phyloP scores from a whole-genome alignment of 768 basidiomycete species.

The Tricholoma furcatifolium region DNA sequence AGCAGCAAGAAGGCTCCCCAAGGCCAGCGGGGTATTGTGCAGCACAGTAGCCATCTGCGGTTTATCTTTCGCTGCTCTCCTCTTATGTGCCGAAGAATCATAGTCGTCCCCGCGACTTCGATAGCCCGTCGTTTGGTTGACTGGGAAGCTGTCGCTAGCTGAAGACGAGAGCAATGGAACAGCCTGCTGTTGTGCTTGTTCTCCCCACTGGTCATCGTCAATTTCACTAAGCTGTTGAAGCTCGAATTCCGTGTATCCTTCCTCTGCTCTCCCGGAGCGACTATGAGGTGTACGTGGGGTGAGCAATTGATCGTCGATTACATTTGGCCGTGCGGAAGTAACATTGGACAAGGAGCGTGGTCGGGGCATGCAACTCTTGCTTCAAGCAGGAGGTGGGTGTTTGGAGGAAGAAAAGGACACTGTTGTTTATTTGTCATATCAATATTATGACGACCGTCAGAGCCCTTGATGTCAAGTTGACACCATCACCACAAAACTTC shows the following conservation, averaged over 20 bases:
- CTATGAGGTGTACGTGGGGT: slow-evolving; percentile 67
- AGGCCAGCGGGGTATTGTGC: slow-evolving; percentile 39
- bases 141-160: slow-evolving; percentile 37
- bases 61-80: slow-evolving; percentile 15
- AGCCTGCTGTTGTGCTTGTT: slow-evolving; percentile 39
- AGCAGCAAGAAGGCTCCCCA: slow-evolving; percentile 44
- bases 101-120: slow-evolving; percentile 42
- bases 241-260: slow-evolving; percentile 49
- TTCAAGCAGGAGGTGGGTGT: neutral
- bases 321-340: slow-evolving; percentile 29
- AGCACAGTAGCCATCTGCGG: slow-evolving; percentile 22
- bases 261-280: slow-evolving; percentile 55
- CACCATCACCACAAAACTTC: too few relatives aligned
- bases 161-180: slow-evolving; percentile 50
- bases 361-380: slow-evolving; percentile 33
- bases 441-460: too few relatives aligned
- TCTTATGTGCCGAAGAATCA: slow-evolving; percentile 8
- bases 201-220: slow-evolving; percentile 35
- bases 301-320: slow-evolving; percentile 34
- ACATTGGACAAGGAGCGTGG: slow-evolving; percentile 37
- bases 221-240: slow-evolving; percentile 34
- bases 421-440: too few relatives aligned
- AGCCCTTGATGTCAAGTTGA: too few relatives aligned
- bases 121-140: slow-evolving; percentile 26
- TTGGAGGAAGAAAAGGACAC: neutral